Conservation (phyloP, 768 basidiomycete genomes). For the Scleroderma citrinum region DNA sequence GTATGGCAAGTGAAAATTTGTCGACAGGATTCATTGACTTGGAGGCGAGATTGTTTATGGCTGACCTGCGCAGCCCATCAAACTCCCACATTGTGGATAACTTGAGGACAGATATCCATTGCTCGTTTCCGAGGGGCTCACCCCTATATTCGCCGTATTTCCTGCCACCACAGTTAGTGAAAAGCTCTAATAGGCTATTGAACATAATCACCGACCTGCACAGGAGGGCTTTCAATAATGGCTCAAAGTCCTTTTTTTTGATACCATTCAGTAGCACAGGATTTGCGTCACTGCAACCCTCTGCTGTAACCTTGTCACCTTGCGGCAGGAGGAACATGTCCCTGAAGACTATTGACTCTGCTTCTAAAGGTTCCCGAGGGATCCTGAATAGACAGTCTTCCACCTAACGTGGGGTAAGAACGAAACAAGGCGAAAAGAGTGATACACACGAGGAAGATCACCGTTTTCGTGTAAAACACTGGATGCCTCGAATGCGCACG, state of each 20-base stretch:
- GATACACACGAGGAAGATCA: constrained; percentile 9
- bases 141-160: background rate
- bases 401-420: constrained; percentile 8
- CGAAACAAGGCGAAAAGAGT: background rate
- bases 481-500: background rate
- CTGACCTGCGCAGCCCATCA: too few species aligned
- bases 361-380: constrained; percentile 12
- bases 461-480: constrained; percentile 6
- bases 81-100: constrained; percentile 1
- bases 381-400: constrained; percentile 17
- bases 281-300: constrained; percentile 11
- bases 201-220: constrained; percentile 3
- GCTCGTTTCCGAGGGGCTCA: background rate
- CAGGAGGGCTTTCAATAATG: constrained; percentile 11
- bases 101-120: constrained; percentile 3
- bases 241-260: constrained; percentile 13
- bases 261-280: constrained; percentile 14
- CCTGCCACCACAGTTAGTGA: background rate
- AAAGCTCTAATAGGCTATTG: background rate
- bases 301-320: background rate
- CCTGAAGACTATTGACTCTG: constrained; percentile 11
- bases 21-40: too few species aligned
- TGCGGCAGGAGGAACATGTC: constrained; percentile 18
- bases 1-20: too few species aligned
- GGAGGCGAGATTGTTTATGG: too few species aligned